phyloP scores from a whole-genome alignment of 768 basidiomycete species.

The Pholiota conissans region DNA sequence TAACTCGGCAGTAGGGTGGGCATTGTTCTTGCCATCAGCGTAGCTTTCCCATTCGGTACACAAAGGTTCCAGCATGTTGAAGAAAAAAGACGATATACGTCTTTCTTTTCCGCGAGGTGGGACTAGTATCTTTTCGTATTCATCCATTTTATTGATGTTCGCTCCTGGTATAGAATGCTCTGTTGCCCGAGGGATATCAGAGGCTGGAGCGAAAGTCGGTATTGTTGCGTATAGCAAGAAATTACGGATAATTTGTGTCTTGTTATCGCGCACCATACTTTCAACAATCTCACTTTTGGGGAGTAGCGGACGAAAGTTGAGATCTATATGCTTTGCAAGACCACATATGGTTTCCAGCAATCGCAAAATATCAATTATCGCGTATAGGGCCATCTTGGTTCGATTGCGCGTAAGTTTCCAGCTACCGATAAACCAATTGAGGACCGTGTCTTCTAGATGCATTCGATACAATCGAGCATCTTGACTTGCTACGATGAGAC shows the following conservation, averaged over 20 bases:
- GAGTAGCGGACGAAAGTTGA: slow-evolving; percentile 52
- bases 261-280: slow-evolving; percentile 56
- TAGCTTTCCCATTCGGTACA: slow-evolving; percentile 44
- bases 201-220: slow-evolving; percentile 34
- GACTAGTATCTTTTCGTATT: slow-evolving; percentile 22
- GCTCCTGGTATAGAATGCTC: neutral
- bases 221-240: slow-evolving; percentile 69
- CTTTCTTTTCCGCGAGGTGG: slow-evolving; percentile 59
- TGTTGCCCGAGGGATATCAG: neutral
- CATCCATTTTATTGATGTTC: neutral
- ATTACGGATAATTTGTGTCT: slow-evolving; percentile 61
- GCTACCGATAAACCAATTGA: slow-evolving; percentile 76
- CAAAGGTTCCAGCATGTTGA: slow-evolving; percentile 60
- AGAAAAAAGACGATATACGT: slow-evolving; percentile 59
- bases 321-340: slow-evolving; percentile 42
- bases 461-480: slow-evolving; percentile 84
- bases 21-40: slow-evolving; percentile 31
- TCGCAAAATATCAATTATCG: slow-evolving; percentile 58
- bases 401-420: slow-evolving; percentile 52
- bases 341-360: slow-evolving; percentile 69
- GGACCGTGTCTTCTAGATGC: slow-evolving; percentile 83
- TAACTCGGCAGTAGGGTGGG: slow-evolving; percentile 62
- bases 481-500: slow-evolving; percentile 69
- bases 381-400: slow-evolving; percentile 49
- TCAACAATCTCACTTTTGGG: slow-evolving; percentile 72